These are phyloP conservation scores for Zelonia costaricensis DNA, from an alignment of 208 protist genomes.

Conservation along the genomic window DNA sequence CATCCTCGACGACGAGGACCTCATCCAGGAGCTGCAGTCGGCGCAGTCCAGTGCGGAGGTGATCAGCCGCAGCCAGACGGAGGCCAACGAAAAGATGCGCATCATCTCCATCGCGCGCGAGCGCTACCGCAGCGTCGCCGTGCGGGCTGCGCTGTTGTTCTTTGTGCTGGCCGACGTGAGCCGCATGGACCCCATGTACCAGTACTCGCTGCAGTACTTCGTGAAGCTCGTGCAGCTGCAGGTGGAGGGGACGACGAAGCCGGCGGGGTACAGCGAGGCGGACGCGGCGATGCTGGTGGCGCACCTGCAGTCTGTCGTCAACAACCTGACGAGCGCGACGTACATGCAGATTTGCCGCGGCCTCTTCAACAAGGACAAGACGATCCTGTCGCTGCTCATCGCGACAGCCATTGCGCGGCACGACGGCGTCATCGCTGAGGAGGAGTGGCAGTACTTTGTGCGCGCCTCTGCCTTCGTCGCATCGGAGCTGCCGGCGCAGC, in stretches of 20 bases:
- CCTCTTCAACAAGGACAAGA: slow-evolving; percentile 98
- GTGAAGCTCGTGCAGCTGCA: slow-evolving; percentile 92
- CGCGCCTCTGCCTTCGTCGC: slow-evolving; percentile 87
- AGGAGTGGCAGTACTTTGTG: slow-evolving; percentile 94
- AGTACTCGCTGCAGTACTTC: slow-evolving; percentile 99
- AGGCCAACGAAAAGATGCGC: slow-evolving; percentile 93
- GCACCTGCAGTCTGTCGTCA: slow-evolving; percentile 85
- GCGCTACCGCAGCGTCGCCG: slow-evolving; percentile 90
- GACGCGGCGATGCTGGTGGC: slow-evolving; percentile 54
- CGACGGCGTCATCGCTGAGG: slow-evolving; percentile 57
- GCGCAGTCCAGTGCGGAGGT: slow-evolving; percentile 92
- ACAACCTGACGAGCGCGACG: slow-evolving; percentile 84
- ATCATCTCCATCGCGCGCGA: slow-evolving; percentile 91
- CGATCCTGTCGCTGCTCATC: slow-evolving; percentile 95
- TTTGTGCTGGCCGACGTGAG: slow-evolving; percentile 94
- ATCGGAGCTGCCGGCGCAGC: slow-evolving; percentile 60
- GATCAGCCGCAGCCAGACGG: slow-evolving; percentile 86
- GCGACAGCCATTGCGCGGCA: slow-evolving; percentile 85
- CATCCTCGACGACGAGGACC: slow-evolving; percentile 95
- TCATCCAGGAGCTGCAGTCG: slow-evolving; percentile 94
- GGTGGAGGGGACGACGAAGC: slow-evolving; percentile 79
- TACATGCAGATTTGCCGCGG: slow-evolving; percentile 97
- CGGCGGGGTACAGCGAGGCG: slow-evolving; percentile 46
- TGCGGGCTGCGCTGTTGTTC: slow-evolving; percentile 94
- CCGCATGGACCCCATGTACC: slow-evolving; percentile 98